Conservation (phyloP, 345 rosid genomes). For the Populus ilicifolia region DNA sequence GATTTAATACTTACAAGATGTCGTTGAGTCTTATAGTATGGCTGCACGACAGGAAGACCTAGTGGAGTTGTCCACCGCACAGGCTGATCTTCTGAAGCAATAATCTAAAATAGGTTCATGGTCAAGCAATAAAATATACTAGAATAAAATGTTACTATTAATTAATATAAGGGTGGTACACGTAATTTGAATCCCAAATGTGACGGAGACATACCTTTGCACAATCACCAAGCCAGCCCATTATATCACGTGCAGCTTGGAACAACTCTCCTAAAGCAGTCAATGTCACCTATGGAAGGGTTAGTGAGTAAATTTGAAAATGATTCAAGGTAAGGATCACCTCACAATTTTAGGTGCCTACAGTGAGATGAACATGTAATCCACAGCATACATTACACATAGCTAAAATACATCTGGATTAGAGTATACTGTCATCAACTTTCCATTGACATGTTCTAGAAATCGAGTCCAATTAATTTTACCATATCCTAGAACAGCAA, state of each 20-base stretch:
- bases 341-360: neutral
- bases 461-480: neutral
- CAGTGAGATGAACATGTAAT: neutral
- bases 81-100: conserved; percentile 78
- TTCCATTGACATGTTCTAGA: neutral
- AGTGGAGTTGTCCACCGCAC: conserved; percentile 93
- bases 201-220: conserved; percentile 56
- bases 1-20: conserved; percentile 57
- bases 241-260: conserved; percentile 91
- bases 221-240: conserved; percentile 95
- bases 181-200: neutral
- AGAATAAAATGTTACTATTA: neutral
- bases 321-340: neutral
- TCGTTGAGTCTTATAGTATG: conserved; percentile 71
- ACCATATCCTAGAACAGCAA: neutral
- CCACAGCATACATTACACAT: neutral
- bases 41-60: conserved; percentile 97
- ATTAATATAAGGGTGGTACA: neutral
- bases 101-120: conserved; percentile 44
- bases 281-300: conserved; percentile 63
- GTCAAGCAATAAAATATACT: conserved; percentile 4
- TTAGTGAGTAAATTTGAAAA: conserved; percentile 12
- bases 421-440: neutral
- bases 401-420: conserved; percentile 1
- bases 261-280: conserved; percentile 88